Evolutionary conservation across 1,139 yeast genomes (phyloP), one percentile per base, ranked within the genome.

Genomic region (Eremothecium coryli): DNA sequence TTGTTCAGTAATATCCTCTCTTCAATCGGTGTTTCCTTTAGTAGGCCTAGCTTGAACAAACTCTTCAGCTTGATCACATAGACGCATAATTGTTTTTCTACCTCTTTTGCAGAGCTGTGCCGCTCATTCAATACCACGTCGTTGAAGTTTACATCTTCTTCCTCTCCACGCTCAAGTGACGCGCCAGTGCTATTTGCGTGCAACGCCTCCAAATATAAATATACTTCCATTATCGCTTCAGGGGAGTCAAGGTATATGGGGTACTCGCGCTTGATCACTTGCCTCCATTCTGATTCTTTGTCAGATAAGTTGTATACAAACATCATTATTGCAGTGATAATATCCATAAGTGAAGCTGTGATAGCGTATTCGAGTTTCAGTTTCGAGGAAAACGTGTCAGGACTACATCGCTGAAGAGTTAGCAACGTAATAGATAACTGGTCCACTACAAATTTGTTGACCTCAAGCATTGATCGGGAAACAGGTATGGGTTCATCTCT

Each of bases 91-190:
- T 63, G 68, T 37, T 62, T 65, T 28, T 47, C 59, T 2, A 39
- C 45, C 11, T 44, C 53, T n/a, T 46, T 44, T 5, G 44, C 47
- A 9, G 40, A 41, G 14, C 46, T 15, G n/a, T 27, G n/a, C 4
- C 17, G 12, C 12, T 14, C 12, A 4, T 11, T n/a, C 12, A n/a
- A 14, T n/a, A 18, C 4, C 7, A 27, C 22, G 15, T 66, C 67
- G 35, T 63, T 71, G 38, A 68, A 67, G 41, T 70, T 68, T 3
- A 76, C 81, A 46, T 68, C 78, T 52, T 79, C 86, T 24, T 67
- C 66, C 25, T 66, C 75, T 16, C 59, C 62, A 47, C 82, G 65
- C 23, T 73, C 80, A 36, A 79, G 54, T 9, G 65, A 63, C 3
- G 66, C 49, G 0, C 55, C 58, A 8, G 44, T 21, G 4, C 43